Base-by-base conservation (phyloP, 225 moss, liverwort and hornwort species). In the Antitrichia curtipendula region DNA sequence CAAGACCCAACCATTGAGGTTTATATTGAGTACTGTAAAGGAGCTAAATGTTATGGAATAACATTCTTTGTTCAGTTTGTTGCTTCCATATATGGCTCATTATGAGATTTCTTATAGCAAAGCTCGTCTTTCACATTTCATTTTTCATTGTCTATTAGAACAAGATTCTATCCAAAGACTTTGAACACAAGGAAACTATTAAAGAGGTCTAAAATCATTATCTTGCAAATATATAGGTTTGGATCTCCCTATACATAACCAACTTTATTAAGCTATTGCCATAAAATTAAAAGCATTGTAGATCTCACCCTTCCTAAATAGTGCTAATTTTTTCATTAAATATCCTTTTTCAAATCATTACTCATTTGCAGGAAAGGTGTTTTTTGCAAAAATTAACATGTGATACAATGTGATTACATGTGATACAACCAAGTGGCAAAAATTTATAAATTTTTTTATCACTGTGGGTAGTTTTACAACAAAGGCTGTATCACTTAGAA, bases 341-440 rank as follows among this genome's bases (percentile, higher is more conserved):
- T 8, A 47, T 0, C 11, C 11, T 75, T 49, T 32, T 50, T 1
- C 1, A 50, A 75, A 9, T 75, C 50, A 32, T 8, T 75, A 29
- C 0, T 19, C 7, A 1, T 49, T 49, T 18, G 45, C 29, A 29
- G 4, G 4, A 32, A 4, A 4, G 4, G 4, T 31, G 12, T 49
- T 13, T 13, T 47, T 74, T 22, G 52, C 1, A 3, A 13, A 75
- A 75, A 34, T 52, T 75, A 29, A 34, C 22, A 52, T 34, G 52
- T 34, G 13, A 34, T 1, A 49, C 12, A 7, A 32, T 34, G 52
- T 22, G 3, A 75, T 32, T 0, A 75, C 13, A 75, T 50, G 3
- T 3, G 22, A 34, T 52, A 34, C 4, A 22, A 34, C 22, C 52
- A 75, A 52, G 21, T 50, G 4, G 2, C 2, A 75, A 34, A 13